These are phyloP conservation scores for Amaranthus hypochondriacus DNA, from an alignment of 148 eudicot species.

Conservation along the genomic window DNA sequence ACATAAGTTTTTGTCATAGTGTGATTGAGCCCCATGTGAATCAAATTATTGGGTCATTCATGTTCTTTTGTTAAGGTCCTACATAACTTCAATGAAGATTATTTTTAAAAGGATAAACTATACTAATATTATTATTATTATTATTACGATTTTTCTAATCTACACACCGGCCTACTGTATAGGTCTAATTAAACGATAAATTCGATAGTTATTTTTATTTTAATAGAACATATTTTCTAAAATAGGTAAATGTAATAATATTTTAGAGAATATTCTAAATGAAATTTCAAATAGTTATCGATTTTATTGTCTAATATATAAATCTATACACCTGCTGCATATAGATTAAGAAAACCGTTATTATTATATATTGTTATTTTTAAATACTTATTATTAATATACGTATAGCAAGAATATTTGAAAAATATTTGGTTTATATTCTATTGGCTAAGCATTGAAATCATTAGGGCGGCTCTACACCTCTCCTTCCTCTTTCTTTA, in stretches of 20 bases:
- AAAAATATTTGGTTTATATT: conserved; percentile 11
- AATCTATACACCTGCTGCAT: too few relatives aligned
- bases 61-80: conserved; percentile 32
- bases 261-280: too few relatives aligned
- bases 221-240: too few relatives aligned
- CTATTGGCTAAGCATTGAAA: neutral
- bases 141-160: neutral
- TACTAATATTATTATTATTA: conserved; percentile 8
- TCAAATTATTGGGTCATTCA: conserved; percentile 30
- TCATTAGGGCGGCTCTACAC: conserved; percentile 17
- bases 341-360: neutral
- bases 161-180: too few relatives aligned
- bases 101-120: conserved; percentile 21
- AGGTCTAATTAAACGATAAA: too few relatives aligned
- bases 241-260: too few relatives aligned
- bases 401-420: conserved; percentile 13
- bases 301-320: too few relatives aligned
- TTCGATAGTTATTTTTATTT: too few relatives aligned
- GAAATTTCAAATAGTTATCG: too few relatives aligned
- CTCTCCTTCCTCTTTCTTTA: neutral
- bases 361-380: neutral
- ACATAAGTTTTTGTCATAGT: conserved; percentile 8
- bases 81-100: conserved; percentile 29
- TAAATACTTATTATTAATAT: too few relatives aligned
- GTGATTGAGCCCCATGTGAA: conserved; percentile 23